Evolutionary conservation across 208 protist species (phyloP).

Genomic region (Porcisia deanei): DNA sequence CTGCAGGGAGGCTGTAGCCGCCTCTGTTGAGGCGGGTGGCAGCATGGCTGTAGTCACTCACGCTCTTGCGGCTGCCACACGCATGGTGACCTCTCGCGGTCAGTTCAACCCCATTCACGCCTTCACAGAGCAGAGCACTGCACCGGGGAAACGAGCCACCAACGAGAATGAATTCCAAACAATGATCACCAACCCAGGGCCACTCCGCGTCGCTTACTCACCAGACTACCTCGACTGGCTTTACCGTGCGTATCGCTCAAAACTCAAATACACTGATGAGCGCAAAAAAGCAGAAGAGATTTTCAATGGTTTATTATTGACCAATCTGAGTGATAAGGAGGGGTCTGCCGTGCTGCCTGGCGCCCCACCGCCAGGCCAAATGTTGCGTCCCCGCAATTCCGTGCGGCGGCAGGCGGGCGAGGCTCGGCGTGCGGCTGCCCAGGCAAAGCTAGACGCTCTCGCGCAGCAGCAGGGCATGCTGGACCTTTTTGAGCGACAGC

Average conservation of each 20-base stretch:
- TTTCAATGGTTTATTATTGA: conserved; percentile 62
- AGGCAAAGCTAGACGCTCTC: conserved; percentile 56
- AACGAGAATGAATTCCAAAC: conserved; percentile 64
- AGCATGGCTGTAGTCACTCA: neutral
- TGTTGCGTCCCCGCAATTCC: conserved; percentile 58
- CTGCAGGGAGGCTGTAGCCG: neutral
- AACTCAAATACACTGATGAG: conserved; percentile 53
- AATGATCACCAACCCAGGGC: conserved; percentile 82
- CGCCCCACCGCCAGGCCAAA: conserved; percentile 47
- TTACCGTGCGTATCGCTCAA: conserved; percentile 72
- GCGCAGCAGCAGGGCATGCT: conserved; percentile 63
- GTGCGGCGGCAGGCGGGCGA: conserved; percentile 61
- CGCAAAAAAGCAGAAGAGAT: conserved; percentile 57
- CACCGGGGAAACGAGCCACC: conserved; percentile 29
- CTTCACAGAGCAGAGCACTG: conserved; percentile 51
- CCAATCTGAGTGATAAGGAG: conserved; percentile 3
- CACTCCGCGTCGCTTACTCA: conserved; percentile 78
- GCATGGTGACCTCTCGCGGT: conserved; percentile 63
- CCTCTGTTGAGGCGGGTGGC: neutral
- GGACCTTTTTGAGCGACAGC: conserved; percentile 85
- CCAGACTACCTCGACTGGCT: conserved; percentile 90
- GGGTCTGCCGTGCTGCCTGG: conserved; percentile 31
- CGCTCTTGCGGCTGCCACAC: conserved; percentile 6
- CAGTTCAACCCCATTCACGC: conserved; percentile 88
- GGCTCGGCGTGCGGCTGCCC: conserved; percentile 44